These are phyloP conservation scores for Cucurbita ficifolia DNA, from an alignment of 306 rosid species.

Conservation along the genomic window DNA sequence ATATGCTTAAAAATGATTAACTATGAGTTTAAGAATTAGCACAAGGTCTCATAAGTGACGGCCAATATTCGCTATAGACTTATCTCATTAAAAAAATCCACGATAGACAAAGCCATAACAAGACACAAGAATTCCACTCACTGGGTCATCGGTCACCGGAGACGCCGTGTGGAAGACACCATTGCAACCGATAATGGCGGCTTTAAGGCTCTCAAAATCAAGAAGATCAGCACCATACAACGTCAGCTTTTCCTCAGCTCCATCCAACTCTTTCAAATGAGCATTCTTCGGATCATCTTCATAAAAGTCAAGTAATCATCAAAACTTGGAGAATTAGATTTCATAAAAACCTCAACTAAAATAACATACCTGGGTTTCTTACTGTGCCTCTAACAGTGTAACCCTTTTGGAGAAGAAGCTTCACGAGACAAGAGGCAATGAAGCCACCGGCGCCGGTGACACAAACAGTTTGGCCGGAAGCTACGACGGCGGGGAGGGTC, in stretches of 20 bases:
- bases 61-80: too few species aligned
- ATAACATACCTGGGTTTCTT: slow-evolving; percentile 52
- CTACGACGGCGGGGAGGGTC: slow-evolving; percentile 15
- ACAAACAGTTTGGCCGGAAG: slow-evolving; percentile 45
- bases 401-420: slow-evolving; percentile 54
- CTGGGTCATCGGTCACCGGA: slow-evolving; percentile 73
- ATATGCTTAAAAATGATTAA: too few species aligned
- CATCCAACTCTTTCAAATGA: slow-evolving; percentile 70
- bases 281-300: slow-evolving; percentile 61
- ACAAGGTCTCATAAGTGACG: too few species aligned
- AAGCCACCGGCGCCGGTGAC: slow-evolving; percentile 97
- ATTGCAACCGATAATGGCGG: slow-evolving; percentile 45
- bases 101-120: too few species aligned
- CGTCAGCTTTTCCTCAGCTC: slow-evolving; percentile 60
- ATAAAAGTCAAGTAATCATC: not conserved
- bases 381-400: slow-evolving; percentile 75
- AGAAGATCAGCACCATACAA: slow-evolving; percentile 65
- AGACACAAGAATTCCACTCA: not conserved
- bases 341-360: too few species aligned
- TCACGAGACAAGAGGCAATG: slow-evolving; percentile 88
- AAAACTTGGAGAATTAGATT: not conserved
- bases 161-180: slow-evolving; percentile 87
- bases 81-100: too few species aligned
- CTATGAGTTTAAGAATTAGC: too few species aligned
- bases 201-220: slow-evolving; percentile 36